phyloP scores from a whole-genome alignment of 1,139 yeast genomes.

The Sugiyamaella neomexicana region DNA sequence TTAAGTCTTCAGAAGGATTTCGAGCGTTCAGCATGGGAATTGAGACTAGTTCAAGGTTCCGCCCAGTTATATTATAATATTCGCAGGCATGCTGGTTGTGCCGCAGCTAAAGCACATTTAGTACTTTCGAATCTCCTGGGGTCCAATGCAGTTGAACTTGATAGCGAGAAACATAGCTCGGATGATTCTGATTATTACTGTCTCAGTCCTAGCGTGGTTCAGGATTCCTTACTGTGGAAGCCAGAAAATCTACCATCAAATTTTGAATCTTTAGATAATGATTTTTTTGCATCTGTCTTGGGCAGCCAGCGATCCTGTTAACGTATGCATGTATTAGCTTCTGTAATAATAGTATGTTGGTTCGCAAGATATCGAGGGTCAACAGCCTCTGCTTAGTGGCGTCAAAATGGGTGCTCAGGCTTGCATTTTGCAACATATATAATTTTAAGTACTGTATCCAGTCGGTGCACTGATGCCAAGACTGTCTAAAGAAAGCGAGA shows the following conservation, averaged over 20 bases:
- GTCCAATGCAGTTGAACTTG: constrained; percentile 12
- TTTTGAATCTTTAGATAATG: constrained; percentile 19
- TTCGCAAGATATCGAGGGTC: too few species aligned
- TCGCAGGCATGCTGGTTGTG: constrained; percentile 22
- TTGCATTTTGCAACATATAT: background rate
- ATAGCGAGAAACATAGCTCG: background rate
- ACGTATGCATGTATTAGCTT: background rate
- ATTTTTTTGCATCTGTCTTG: constrained; percentile 22
- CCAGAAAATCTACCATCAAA: constrained; percentile 20
- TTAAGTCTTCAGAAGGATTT: constrained; percentile 19
- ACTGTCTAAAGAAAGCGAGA: background rate
- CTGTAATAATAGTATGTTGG: too few species aligned
- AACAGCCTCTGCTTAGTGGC: background rate
- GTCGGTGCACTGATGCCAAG: background rate
- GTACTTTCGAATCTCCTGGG: constrained; percentile 21
- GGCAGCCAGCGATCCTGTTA: constrained; percentile 30
- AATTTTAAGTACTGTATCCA: background rate
- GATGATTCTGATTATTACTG: constrained; percentile 2
- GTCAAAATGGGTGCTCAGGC: background rate
- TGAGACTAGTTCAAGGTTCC: constrained; percentile 18
- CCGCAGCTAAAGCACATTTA: constrained; percentile 24
- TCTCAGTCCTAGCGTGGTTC: constrained; percentile 2
- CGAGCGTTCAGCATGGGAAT: constrained; percentile 11
- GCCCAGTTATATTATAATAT: constrained; percentile 19
- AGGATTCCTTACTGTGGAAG: constrained; percentile 7